Conservation (phyloP, 73 alveolate genomes). For the Paramecium sonneborni region DNA sequence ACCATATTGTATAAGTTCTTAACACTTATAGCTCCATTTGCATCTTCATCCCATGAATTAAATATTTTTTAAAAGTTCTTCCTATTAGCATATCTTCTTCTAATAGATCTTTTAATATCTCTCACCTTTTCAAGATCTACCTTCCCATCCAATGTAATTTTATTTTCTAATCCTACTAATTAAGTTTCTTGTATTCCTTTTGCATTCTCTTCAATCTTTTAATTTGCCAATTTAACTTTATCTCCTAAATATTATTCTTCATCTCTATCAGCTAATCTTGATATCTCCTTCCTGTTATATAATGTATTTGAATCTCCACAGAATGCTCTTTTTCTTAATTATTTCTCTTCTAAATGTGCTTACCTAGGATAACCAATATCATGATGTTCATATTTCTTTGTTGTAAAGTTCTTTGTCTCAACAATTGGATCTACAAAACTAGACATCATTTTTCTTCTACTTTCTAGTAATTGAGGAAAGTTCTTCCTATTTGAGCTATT, state of each 20-base stretch:
- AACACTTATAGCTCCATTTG: conserved; percentile 78
- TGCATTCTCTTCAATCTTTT: conserved; percentile 71
- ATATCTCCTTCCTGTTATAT: background rate
- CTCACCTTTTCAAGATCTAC: conserved; percentile 89
- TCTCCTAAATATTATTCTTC: background rate
- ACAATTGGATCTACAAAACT: background rate
- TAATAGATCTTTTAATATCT: conserved; percentile 90
- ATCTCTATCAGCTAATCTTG: background rate
- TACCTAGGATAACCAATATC: conserved; percentile 47
- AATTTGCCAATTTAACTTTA: conserved; percentile 15
- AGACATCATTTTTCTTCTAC: background rate
- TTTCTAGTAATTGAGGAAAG: background rate
- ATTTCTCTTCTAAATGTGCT: conserved; percentile 49
- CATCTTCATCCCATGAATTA: conserved; percentile 89
- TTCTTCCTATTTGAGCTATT: background rate
- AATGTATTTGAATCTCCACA: conserved; percentile 63
- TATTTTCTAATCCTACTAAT: conserved; percentile 81
- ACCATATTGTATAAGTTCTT: conserved; percentile 89
- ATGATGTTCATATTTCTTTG: conserved; percentile 8
- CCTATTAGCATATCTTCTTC: conserved; percentile 93
- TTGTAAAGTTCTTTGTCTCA: background rate
- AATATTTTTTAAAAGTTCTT: conserved; percentile 86
- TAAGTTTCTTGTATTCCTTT: conserved; percentile 85
- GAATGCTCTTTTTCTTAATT: conserved; percentile 57
- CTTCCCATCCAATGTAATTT: conserved; percentile 89